Evolutionary conservation across 768 basidiomycete genomes (phyloP).

Genomic region (Lactarius sanguifluus): DNA sequence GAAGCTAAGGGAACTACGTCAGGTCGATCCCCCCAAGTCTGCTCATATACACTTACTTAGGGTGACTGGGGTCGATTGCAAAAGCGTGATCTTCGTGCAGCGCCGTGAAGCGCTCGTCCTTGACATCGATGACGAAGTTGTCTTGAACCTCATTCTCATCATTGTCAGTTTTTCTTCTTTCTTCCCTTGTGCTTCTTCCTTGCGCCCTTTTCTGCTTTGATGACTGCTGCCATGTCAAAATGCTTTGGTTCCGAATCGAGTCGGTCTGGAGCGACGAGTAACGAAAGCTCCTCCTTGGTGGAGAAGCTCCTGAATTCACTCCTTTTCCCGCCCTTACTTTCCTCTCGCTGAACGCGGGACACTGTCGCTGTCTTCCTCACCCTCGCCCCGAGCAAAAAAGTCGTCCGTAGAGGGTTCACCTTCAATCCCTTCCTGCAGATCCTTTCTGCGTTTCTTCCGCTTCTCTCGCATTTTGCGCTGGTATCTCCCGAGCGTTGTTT

Average conservation of each 20-base stretch:
- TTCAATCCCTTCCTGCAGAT: slow-evolving; percentile 45
- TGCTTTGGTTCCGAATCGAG: slow-evolving; percentile 62
- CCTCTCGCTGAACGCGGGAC: slow-evolving; percentile 26
- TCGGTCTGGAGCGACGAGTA: slow-evolving; percentile 58
- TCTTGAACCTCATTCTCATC: slow-evolving; percentile 70
- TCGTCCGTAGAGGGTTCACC: slow-evolving; percentile 51
- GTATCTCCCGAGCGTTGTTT: slow-evolving; percentile 89
- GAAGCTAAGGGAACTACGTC: slow-evolving; percentile 53
- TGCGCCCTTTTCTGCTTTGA: slow-evolving; percentile 81
- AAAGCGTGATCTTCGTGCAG: slow-evolving; percentile 89
- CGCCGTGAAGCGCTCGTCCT: slow-evolving; percentile 84
- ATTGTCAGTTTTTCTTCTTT: slow-evolving; percentile 47
- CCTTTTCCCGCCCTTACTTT: slow-evolving; percentile 18
- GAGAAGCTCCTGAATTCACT: slow-evolving; percentile 33
- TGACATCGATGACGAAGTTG: slow-evolving; percentile 79
- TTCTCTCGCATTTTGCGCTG: slow-evolving; percentile 89
- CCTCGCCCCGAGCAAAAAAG: slow-evolving; percentile 67
- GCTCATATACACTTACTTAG: slow-evolving; percentile 63
- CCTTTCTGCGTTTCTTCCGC: slow-evolving; percentile 75
- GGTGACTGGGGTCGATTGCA: slow-evolving; percentile 94
- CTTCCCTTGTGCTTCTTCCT: slow-evolving; percentile 40
- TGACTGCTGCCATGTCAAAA: slow-evolving; percentile 86
- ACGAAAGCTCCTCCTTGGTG: slow-evolving; percentile 63
- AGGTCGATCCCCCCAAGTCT: not conserved
- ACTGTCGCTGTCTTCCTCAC: slow-evolving; percentile 36